A percentile compares a stretch with the other conserved stretches of the same genome.
Conservation (phyloP, 192 early-diverging fungal species). For the Backusella sp. region DNA sequence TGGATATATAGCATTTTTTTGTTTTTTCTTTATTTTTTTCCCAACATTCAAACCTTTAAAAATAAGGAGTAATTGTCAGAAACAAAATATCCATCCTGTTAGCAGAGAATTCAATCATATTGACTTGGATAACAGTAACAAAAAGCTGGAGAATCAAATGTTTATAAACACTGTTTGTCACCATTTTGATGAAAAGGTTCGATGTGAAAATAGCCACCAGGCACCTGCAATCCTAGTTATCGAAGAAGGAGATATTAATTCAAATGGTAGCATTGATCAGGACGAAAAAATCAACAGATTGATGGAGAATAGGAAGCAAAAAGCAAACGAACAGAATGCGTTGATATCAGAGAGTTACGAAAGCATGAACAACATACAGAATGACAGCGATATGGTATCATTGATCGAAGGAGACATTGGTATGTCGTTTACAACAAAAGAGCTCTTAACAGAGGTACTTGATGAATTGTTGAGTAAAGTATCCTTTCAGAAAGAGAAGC, state of each 20-base stretch:
- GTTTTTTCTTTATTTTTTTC: not conserved
- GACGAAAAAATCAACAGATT: not conserved
- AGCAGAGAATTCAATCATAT: not conserved
- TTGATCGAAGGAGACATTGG: not conserved
- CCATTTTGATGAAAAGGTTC: not conserved
- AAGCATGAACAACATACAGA: not conserved
- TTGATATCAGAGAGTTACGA: not conserved
- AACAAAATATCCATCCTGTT: too few species aligned
- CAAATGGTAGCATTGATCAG: not conserved
- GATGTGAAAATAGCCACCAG: not conserved
- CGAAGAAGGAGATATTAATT: not conserved
- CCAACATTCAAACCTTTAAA: not conserved
- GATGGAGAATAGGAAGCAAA: not conserved
- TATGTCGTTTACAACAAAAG: not conserved
- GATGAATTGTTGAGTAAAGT: not conserved
- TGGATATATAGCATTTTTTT: not conserved
- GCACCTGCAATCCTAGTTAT: not conserved
- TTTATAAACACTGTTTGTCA: not conserved
- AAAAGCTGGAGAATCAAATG: not conserved
- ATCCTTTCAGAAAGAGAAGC: not conserved
- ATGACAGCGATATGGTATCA: not conserved
- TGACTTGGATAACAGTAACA: too few species aligned
- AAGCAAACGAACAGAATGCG: not conserved
- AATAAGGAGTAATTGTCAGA: not conserved
- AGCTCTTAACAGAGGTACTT: not conserved